These are phyloP conservation scores for Phyllosticta capitalensis DNA, from an alignment of 2,329 filamentous ascomycete species.

Conservation along the genomic window DNA sequence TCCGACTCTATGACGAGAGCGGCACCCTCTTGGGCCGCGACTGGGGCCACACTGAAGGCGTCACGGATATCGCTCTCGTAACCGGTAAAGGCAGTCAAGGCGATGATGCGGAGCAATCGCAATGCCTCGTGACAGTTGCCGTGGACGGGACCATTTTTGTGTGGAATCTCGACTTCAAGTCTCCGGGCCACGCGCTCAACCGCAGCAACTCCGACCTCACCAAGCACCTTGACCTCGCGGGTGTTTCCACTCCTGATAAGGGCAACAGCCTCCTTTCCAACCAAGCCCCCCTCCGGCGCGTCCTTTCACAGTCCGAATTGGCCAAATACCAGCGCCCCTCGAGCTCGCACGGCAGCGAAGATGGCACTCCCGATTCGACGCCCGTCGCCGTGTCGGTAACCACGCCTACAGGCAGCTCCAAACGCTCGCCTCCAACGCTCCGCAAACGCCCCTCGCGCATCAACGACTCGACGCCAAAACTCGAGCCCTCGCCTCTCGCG, in stretches of 20 bases:
- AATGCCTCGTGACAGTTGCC: constrained; percentile 38
- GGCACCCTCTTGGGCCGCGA: constrained; percentile 76
- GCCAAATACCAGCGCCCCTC: constrained; percentile 57
- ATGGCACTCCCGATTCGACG: constrained; percentile 24
- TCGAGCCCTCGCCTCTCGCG: constrained; percentile 32
- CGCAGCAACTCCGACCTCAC: constrained; percentile 24
- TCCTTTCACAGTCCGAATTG: constrained; percentile 79
- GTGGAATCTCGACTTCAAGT: constrained; percentile 30
- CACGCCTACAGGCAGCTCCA: constrained; percentile 22
- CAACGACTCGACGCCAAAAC: constrained; percentile 24
- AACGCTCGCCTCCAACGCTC: constrained; percentile 38
- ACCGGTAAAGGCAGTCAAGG: constrained; percentile 30
- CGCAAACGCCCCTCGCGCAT: constrained; percentile 29
- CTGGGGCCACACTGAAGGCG: constrained; percentile 90
- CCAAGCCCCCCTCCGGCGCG: constrained; percentile 68
- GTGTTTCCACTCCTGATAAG: constrained; percentile 21
- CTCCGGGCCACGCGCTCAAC: constrained; percentile 6
- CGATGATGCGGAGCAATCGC: constrained; percentile 36
- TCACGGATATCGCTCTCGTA: constrained; percentile 66
- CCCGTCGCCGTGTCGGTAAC: not conserved
- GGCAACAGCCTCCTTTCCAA: constrained; percentile 21
- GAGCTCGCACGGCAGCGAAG: constrained; percentile 22
- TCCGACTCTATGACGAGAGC: constrained; percentile 77
- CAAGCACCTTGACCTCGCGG: constrained; percentile 29
- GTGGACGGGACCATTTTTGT: constrained; percentile 43